These are phyloP conservation scores for Daldinia childiae DNA, from an alignment of 495 filamentous ascomycete genomes.

Conservation along the genomic window DNA sequence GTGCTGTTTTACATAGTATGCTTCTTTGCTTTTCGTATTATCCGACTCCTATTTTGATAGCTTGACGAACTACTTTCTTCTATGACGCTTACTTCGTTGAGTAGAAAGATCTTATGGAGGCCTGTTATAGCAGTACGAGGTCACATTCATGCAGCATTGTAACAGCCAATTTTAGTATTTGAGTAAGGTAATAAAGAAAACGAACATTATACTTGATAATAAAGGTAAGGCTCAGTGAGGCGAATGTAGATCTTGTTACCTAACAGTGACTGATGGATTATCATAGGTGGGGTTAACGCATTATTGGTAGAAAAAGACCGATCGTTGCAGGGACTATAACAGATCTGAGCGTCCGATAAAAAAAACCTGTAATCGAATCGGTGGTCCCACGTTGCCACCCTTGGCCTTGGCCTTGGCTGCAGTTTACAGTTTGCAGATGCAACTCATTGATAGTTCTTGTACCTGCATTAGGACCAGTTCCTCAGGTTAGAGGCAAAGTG, in stretches of 20 bases:
- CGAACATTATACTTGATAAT: neutral
- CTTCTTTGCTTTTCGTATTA: conserved; percentile 11
- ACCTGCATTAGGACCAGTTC: conserved; percentile 45
- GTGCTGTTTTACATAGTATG: neutral
- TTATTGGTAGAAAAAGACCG: conserved; percentile 24
- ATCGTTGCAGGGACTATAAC: conserved; percentile 31
- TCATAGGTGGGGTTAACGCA: conserved; percentile 5
- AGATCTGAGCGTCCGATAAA: conserved; percentile 22
- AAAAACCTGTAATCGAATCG: conserved; percentile 29
- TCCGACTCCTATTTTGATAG: conserved; percentile 4
- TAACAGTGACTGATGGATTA: conserved; percentile 1
- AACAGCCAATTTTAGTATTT: no score
- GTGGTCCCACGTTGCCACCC: conserved; percentile 32
- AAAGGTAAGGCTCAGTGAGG: conserved; percentile 6
- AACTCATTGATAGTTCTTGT: conserved; percentile 31
- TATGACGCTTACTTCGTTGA: conserved; percentile 13
- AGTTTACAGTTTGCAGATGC: conserved; percentile 28
- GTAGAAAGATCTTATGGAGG: conserved; percentile 6
- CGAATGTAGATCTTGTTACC: conserved; percentile 21
- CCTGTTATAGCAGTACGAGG: conserved; percentile 4
- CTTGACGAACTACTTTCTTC: conserved; percentile 2
- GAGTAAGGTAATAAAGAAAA: no score
- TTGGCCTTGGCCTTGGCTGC: conserved; percentile 8
- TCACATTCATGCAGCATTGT: neutral
- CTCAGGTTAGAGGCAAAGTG: conserved; percentile 27